A percentile compares a stretch with the other conserved stretches of the same genome.
These are phyloP conservation scores for Amylostereum chailletii DNA, from an alignment of 1,284 basidiomycete genomes.

Conservation along the genomic window DNA sequence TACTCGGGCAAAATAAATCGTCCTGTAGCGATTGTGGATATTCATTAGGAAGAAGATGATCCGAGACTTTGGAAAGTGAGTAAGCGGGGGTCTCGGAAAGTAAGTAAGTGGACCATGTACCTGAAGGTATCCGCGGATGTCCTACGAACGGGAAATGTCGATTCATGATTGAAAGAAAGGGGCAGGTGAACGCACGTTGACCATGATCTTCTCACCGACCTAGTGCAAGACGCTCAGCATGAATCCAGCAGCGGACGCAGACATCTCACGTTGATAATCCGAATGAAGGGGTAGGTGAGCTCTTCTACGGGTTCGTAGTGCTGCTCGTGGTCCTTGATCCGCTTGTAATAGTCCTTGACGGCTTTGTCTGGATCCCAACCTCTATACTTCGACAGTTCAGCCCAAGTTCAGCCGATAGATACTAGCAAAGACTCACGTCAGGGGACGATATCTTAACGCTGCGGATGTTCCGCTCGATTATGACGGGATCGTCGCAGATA, in stretches of 20 bases:
- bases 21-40: conserved; percentile 87
- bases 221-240: conserved; percentile 19
- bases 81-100: conserved; percentile 3
- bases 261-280: conserved; percentile 79
- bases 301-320: conserved; percentile 87
- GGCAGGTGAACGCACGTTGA: conserved; percentile 55
- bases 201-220: conserved; percentile 90
- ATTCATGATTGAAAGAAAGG: not conserved
- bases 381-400: conserved; percentile 55
- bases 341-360: conserved; percentile 81
- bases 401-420: conserved; percentile 4
- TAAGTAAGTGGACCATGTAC: conserved; percentile 24
- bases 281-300: conserved; percentile 86
- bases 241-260: not conserved
- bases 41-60: conserved; percentile 98
- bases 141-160: conserved; percentile 34
- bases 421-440: conserved; percentile 54
- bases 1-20: conserved; percentile 89
- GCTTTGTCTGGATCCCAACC: conserved; percentile 91
- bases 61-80: conserved; percentile 51
- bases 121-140: conserved; percentile 82
- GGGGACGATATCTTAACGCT: conserved; percentile 98
- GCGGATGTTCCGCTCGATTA: conserved; percentile 91
- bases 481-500: conserved; percentile 81
- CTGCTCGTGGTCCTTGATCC: conserved; percentile 85